Percentiles rank a stretch among this genome's conserved stretches.
Evolutionary conservation across 2,329 filamentous ascomycete genomes (phyloP).

Genomic region (Neobulgaria alba): DNA sequence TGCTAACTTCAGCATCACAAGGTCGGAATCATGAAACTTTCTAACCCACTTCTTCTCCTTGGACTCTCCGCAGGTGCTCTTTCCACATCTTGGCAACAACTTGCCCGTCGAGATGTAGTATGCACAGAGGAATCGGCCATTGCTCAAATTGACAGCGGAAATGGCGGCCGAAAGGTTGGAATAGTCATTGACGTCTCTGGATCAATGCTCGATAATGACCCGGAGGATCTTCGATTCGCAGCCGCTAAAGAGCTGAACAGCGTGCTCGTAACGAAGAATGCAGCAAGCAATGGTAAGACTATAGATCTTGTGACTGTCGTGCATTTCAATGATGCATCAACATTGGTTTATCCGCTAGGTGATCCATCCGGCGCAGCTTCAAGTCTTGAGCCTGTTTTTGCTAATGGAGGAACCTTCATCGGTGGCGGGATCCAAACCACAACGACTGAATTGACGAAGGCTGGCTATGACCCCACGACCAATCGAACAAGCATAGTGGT

Average conservation of each 20-base stretch:
- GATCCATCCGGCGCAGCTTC: conserved; percentile 12
- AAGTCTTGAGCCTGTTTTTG: conserved; percentile 4
- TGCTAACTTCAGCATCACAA: too few species aligned
- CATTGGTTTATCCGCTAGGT: conserved; percentile 11
- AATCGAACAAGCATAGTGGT: conserved; percentile 21
- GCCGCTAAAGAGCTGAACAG: conserved; percentile 18
- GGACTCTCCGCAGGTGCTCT: too few species aligned
- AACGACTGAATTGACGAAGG: conserved; percentile 11
- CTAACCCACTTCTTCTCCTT: too few species aligned
- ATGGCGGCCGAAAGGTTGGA: conserved; percentile 22
- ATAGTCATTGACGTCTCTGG: conserved; percentile 23
- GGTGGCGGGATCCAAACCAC: conserved; percentile 17
- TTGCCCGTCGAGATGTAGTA: too few species aligned
- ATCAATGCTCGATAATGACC: conserved; percentile 19
- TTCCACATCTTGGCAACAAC: too few species aligned
- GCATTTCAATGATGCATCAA: conserved; percentile 13
- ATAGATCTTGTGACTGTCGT: conserved; percentile 20
- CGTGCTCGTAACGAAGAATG: conserved; percentile 17
- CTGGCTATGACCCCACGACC: conserved; percentile 11
- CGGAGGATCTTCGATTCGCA: conserved; percentile 14
- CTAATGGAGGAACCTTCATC: conserved; percentile 8
- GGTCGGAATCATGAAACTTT: too few species aligned
- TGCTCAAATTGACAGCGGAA: too few species aligned
- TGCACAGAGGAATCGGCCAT: too few species aligned
- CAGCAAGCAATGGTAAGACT: conserved; percentile 9